These are phyloP conservation scores for Thermothielavioides terrestris DNA, from an alignment of 495 filamentous ascomycete species.

Conservation along the genomic window DNA sequence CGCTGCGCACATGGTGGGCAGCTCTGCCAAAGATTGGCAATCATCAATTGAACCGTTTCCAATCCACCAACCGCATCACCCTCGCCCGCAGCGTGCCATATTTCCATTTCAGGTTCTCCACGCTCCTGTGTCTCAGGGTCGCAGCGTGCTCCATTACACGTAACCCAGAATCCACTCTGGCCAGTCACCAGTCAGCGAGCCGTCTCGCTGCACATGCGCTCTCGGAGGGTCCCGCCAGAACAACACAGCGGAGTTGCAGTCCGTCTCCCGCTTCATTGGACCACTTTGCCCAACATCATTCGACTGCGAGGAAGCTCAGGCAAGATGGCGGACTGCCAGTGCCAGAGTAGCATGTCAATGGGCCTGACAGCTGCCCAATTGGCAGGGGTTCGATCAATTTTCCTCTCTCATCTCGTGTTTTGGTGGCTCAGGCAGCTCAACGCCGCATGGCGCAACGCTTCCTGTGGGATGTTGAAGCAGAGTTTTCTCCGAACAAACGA, in stretches of 20 bases:
- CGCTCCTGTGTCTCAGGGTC: not conserved
- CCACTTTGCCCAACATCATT: conserved; percentile 1
- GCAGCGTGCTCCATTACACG: no score
- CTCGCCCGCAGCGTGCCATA: not conserved
- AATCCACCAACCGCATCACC: conserved; percentile 4
- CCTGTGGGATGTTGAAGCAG: no score
- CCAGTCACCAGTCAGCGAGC: not conserved
- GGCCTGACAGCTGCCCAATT: no score
- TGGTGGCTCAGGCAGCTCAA: conserved; percentile 1
- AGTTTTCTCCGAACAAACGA: not conserved
- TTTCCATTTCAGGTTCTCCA: not conserved
- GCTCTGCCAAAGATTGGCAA: conserved; percentile 9
- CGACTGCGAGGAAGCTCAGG: not conserved
- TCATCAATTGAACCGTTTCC: conserved; percentile 9
- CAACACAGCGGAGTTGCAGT: conserved; percentile 1
- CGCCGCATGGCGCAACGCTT: conserved; percentile 3
- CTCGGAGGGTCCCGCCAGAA: not conserved
- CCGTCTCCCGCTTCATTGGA: not conserved
- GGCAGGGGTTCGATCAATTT: not conserved
- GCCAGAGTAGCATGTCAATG: no score
- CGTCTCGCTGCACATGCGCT: not conserved
- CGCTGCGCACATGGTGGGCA: not conserved
- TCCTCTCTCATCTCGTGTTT: conserved; percentile 1
- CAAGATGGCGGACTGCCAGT: not conserved
- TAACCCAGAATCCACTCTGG: not conserved